A percentile compares a stretch with the other conserved stretches of the same genome.
These are phyloP conservation scores for Crithidia sp. DNA, from an alignment of 208 protist species.

Conservation along the genomic window DNA sequence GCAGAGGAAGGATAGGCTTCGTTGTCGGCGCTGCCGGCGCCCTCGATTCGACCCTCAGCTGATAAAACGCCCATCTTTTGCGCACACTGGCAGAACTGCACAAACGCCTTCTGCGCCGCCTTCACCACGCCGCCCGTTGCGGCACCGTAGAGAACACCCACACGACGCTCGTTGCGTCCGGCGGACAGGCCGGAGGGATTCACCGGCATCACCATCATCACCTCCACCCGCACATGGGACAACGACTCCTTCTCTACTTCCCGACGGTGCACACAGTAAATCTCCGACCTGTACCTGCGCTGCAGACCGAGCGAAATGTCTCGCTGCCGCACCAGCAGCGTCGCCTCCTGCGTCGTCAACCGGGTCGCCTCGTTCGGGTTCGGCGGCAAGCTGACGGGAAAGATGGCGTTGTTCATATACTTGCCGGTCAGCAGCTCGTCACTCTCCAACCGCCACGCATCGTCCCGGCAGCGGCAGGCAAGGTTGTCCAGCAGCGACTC, in stretches of 20 bases:
- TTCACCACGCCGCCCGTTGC: background rate
- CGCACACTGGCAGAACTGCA: constrained; percentile 8
- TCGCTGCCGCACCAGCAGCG: background rate
- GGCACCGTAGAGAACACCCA: background rate
- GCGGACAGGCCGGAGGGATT: too few relatives aligned
- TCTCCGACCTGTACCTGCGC: background rate
- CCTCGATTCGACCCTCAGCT: background rate
- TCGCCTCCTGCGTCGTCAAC: background rate
- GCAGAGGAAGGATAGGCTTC: too few relatives aligned
- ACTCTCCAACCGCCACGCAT: constrained; percentile 1
- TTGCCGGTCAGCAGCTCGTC: background rate
- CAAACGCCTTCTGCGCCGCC: constrained; percentile 1
- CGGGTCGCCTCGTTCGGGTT: constrained; percentile 7
- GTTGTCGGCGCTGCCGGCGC: too few relatives aligned
- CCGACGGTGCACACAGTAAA: constrained; percentile 10
- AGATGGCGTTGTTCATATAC: background rate
- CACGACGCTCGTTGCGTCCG: too few relatives aligned
- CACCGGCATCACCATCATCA: constrained; percentile 12
- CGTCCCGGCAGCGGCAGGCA: background rate
- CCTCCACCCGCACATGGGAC: background rate
- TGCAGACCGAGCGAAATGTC: background rate
- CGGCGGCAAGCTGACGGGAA: background rate
- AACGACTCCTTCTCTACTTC: background rate
- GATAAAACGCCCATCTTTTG: constrained; percentile 1
- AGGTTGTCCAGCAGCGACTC: background rate